Evolutionary conservation across 768 basidiomycete species (phyloP).

Genomic region (Boletus rubroflammeus): DNA sequence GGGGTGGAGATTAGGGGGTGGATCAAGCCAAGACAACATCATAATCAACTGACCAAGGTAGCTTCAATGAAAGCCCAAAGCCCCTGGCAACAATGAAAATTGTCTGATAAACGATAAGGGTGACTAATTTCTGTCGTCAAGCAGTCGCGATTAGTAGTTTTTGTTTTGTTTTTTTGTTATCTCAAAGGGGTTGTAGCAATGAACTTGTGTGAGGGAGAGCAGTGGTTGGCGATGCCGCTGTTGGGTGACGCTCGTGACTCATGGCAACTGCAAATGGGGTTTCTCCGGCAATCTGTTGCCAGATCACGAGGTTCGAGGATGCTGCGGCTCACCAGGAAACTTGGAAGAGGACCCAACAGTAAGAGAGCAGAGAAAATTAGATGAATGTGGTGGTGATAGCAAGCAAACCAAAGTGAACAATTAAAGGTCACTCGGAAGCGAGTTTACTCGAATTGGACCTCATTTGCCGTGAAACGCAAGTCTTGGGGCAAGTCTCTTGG

Average conservation of each 20-base stretch:
- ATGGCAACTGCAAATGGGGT: not conserved
- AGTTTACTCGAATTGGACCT: slow-evolving; percentile 7
- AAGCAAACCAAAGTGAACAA: no score
- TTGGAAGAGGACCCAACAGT: no score
- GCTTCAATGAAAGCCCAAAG: not conserved
- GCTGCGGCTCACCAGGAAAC: not conserved
- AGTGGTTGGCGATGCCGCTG: no score
- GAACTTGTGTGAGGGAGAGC: not conserved
- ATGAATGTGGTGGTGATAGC: no score
- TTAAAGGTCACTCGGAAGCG: not conserved
- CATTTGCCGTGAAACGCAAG: not conserved
- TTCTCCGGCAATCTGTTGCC: not conserved
- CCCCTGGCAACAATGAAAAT: not conserved
- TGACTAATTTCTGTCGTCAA: not conserved
- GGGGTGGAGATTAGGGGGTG: not conserved
- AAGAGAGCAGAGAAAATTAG: not conserved
- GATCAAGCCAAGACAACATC: not conserved
- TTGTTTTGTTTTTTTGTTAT: not conserved
- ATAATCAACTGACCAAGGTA: not conserved
- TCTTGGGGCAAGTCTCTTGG: not conserved
- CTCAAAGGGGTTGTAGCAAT: not conserved
- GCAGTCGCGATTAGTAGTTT: no score
- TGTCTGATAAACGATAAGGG: not conserved
- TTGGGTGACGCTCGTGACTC: not conserved
- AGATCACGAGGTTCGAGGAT: not conserved